Conservation (phyloP, 345 rosid species). For the Lepidium sativum region DNA sequence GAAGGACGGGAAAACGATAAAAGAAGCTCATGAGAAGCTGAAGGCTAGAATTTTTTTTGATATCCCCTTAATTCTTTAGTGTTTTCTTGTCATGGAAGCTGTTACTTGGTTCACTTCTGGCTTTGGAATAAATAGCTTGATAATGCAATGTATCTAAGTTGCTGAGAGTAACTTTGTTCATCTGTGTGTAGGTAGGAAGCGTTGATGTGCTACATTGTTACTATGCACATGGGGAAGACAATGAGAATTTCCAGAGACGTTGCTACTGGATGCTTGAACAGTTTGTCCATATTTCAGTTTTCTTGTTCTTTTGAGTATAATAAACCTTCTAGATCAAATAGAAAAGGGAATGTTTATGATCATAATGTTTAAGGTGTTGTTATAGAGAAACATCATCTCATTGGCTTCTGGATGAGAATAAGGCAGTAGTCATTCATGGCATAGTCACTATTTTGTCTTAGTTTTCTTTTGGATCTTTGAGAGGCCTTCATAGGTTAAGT, state of each 20-base stretch:
- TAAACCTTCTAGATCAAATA: background rate
- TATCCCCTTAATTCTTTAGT: background rate
- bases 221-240: constrained; percentile 95
- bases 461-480: background rate
- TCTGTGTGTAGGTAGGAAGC: constrained; percentile 70
- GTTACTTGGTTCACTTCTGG: background rate
- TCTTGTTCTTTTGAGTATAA: background rate
- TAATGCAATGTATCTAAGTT: background rate
- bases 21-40: constrained; percentile 90
- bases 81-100: background rate
- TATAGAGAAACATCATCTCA: background rate
- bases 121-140: constrained; percentile 2
- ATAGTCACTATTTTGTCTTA: background rate
- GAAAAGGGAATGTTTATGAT: background rate
- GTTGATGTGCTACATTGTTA: constrained; percentile 89
- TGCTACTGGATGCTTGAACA: constrained; percentile 95
- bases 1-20: constrained; percentile 78
- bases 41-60: constrained; percentile 34
- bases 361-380: background rate
- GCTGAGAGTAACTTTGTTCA: constrained; percentile 27
- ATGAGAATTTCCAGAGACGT: constrained; percentile 87
- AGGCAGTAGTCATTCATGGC: background rate
- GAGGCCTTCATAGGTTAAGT: background rate
- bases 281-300: background rate
- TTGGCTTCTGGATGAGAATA: background rate